Percentiles rank a stretch among this genome's conserved stretches.
Evolutionary conservation across 106 monocot genomes (phyloP).

Genomic region (Dactylorhiza incarnata): DNA sequence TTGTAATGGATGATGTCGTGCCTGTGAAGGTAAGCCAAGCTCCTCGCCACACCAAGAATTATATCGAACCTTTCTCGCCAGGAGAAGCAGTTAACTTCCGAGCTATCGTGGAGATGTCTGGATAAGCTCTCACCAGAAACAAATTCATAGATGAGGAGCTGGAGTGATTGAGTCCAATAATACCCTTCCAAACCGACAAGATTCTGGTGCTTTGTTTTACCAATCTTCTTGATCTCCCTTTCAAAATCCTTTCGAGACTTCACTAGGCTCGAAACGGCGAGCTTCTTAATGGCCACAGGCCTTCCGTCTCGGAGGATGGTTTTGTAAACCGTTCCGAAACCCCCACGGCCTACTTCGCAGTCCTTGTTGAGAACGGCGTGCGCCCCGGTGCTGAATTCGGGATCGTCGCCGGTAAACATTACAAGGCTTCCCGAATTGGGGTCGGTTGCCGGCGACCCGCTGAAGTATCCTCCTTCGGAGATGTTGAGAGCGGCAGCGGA

Average conservation of each 20-base stretch:
- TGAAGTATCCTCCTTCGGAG: constrained; percentile 55
- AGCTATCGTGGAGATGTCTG: constrained; percentile 66
- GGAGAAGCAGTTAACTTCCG: constrained; percentile 26
- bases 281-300: constrained; percentile 91
- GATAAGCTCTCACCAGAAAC: constrained; percentile 71
- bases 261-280: constrained; percentile 83
- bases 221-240: constrained; percentile 69
- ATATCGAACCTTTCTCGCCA: constrained; percentile 81
- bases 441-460: constrained; percentile 46
- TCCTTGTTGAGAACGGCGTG: constrained; percentile 81
- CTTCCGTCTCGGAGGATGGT: constrained; percentile 63
- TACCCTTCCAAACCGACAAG: constrained; percentile 71
- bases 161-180: constrained; percentile 89
- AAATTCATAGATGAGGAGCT: constrained; percentile 89
- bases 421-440: constrained; percentile 75
- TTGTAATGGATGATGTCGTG: constrained; percentile 78
- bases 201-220: constrained; percentile 66
- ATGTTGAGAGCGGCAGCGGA: constrained; percentile 32
- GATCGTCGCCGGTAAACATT: constrained; percentile 63
- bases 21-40: constrained; percentile 60
- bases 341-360: constrained; percentile 89
- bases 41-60: constrained; percentile 63
- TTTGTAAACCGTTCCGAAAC: constrained; percentile 85
- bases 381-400: constrained; percentile 55
- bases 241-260: constrained; percentile 86